These are phyloP conservation scores for Mimosa pudica DNA, from an alignment of 306 rosid genomes.

Conservation along the genomic window DNA sequence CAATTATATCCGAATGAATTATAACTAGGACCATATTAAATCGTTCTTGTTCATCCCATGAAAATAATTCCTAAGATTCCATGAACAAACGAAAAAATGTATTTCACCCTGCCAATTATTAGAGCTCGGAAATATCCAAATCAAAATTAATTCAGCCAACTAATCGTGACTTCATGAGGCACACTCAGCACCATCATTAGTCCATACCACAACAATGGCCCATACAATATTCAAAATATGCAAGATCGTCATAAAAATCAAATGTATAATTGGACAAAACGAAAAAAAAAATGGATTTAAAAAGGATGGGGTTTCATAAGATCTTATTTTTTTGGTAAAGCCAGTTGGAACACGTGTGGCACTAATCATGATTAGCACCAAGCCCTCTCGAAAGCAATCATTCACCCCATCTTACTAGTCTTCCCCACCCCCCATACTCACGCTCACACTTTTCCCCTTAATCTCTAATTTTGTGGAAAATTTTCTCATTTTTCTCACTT, in stretches of 20 bases:
- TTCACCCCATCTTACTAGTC: slow-evolving; percentile 47
- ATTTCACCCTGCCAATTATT: slow-evolving; percentile 9
- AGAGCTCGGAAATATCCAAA: neutral
- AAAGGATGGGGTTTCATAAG: neutral
- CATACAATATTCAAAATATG: neutral
- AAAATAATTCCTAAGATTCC: neutral
- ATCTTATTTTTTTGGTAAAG: slow-evolving; percentile 26
- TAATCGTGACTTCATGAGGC: slow-evolving; percentile 31
- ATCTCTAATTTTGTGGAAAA: neutral
- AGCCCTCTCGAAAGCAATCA: slow-evolving; percentile 49
- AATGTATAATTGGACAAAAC: neutral
- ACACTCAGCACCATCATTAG: slow-evolving; percentile 49
- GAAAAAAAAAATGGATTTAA: neutral
- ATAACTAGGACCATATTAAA: neutral
- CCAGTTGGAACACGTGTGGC: slow-evolving; percentile 84
- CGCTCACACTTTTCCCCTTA: neutral
- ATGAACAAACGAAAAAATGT: neutral
- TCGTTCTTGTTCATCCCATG: neutral
- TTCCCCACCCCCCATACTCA: slow-evolving; percentile 33
- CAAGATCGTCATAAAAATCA: slow-evolving; percentile 6
- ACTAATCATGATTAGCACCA: slow-evolving; percentile 75
- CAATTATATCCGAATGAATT: neutral
- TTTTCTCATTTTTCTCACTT: neutral
- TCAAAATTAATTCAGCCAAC: neutral
- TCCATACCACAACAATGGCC: slow-evolving; percentile 36